Base-by-base conservation (phyloP, 1,284 basidiomycete genomes). In the Puccinia hordei region DNA sequence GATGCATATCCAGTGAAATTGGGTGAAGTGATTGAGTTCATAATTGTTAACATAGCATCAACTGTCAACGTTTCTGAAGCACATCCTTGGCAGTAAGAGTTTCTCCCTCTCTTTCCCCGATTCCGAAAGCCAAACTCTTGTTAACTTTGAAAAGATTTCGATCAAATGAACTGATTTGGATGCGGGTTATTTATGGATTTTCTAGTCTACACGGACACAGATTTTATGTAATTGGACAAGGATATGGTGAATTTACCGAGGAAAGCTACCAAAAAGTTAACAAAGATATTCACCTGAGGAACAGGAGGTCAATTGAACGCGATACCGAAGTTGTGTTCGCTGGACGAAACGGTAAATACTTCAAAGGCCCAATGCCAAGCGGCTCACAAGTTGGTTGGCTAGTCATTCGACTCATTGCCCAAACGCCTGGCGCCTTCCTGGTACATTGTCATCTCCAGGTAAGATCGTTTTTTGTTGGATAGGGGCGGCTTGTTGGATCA, bases 31-130 rank as follows among this genome's bases (percentile, higher is more conserved):
- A 53, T 80, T 27, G 77, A 80, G 33, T 69, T 80, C 13, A 41
- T 80, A 33, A 69, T 80, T 13, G 51, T 80, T 19, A 80, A 80
- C 33, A 38, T 46, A 10, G 49, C 68, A 13, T 80, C 77, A 9
- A 80, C 77, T 22, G 55, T 49, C 30, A 63, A 63, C 24, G 77
- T 80, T 49, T 57, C 77, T 0, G 77, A 80, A 55, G 77, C 68
- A 49, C 77, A 80, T 61, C 77, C 77, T 22, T 80, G 77, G 77
- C 77, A 80, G 77, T 80, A n/a, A 57, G 77, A 51, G 33, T 38
- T 35, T 15, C 24, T 49, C 24, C 41, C n/a, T 35, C 22, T 55
- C 8, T 55, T 44, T 72, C 46, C 19, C 27, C 53, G 6, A 44
- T 4, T 46, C 46, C 41, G 17, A 6, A 15, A 22, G 44, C 41